A percentile compares a stretch with the other conserved stretches of the same genome.
Evolutionary conservation across 2,329 filamentous ascomycete genomes (phyloP).

Genomic region (Exophiala bonariae): DNA sequence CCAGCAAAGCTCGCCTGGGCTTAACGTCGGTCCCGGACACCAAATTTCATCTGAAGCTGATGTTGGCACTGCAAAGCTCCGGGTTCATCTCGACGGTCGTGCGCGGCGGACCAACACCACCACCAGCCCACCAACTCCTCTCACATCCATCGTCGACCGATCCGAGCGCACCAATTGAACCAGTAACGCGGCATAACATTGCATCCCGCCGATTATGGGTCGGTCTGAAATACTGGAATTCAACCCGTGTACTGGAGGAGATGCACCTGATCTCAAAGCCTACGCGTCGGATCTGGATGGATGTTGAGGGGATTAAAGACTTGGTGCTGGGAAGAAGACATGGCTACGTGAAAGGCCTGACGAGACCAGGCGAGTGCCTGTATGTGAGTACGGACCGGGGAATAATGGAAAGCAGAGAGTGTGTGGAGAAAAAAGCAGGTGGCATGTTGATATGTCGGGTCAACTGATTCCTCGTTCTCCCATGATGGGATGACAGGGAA

Average conservation of each 20-base stretch:
- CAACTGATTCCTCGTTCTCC: slow-evolving; percentile 5
- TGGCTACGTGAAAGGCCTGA: slow-evolving; percentile 69
- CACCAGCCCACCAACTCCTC: slow-evolving; percentile 52
- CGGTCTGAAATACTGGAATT: slow-evolving; percentile 86
- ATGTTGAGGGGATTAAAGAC: slow-evolving; percentile 60
- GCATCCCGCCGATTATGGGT: slow-evolving; percentile 78
- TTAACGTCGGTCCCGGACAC: slow-evolving; percentile 80
- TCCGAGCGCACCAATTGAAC: slow-evolving; percentile 42
- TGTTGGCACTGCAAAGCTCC: slow-evolving; percentile 75
- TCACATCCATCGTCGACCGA: slow-evolving; percentile 48
- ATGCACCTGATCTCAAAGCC: slow-evolving; percentile 71
- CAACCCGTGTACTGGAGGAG: slow-evolving; percentile 71
- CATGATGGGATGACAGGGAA: no score
- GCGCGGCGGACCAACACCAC: slow-evolving; percentile 65
- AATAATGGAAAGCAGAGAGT: slow-evolving; percentile 79
- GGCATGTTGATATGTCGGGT: slow-evolving; percentile 76
- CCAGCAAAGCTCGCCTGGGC: slow-evolving; percentile 76
- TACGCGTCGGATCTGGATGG: slow-evolving; percentile 68
- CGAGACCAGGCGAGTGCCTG: slow-evolving; percentile 75
- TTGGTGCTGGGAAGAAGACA: slow-evolving; percentile 69
- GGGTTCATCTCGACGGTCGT: slow-evolving; percentile 81
- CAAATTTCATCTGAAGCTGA: slow-evolving; percentile 75
- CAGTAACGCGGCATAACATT: slow-evolving; percentile 69
- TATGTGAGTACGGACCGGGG: slow-evolving; percentile 77
- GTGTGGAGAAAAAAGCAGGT: slow-evolving; percentile 76